Percentiles rank a stretch among this genome's conserved stretches.
These are phyloP conservation scores for Chlorella sorokiniana DNA, from an alignment of 139 green algal species.

Conservation along the genomic window DNA sequence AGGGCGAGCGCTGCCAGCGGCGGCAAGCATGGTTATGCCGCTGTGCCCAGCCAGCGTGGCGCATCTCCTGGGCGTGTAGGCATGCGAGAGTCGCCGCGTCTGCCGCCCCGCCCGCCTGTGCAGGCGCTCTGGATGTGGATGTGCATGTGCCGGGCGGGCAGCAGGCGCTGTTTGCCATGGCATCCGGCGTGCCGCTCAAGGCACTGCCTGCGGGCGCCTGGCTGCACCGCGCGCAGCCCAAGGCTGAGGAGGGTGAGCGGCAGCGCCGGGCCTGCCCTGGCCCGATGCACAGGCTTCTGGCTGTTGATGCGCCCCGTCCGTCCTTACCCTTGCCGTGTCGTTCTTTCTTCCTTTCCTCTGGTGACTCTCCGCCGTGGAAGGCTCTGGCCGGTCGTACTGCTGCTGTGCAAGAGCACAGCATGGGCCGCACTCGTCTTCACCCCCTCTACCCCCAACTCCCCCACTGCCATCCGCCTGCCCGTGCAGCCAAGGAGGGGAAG, in stretches of 20 bases:
- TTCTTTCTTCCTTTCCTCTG: too few species aligned
- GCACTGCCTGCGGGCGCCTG: slow-evolving; percentile 64
- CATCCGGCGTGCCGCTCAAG: slow-evolving; percentile 65
- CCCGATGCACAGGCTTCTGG: background rate
- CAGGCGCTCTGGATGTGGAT: slow-evolving; percentile 2
- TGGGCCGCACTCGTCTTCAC: background rate
- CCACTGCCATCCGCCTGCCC: background rate
- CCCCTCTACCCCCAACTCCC: background rate
- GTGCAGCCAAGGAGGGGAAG: slow-evolving; percentile 9
- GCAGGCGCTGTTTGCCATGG: slow-evolving; percentile 37
- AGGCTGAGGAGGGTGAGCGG: slow-evolving; percentile 39
- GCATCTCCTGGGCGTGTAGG: too few species aligned
- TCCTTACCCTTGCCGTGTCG: too few species aligned
- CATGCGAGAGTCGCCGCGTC: too few species aligned
- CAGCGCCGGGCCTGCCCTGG: background rate
- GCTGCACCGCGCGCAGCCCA: slow-evolving; percentile 54
- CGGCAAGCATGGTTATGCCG: too few species aligned
- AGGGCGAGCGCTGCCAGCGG: too few species aligned
- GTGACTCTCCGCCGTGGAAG: too few species aligned
- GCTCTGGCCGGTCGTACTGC: too few species aligned
- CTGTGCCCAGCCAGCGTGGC: too few species aligned
- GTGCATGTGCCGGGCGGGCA: background rate
- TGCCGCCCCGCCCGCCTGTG: too few species aligned
- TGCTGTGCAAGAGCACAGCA: too few species aligned
- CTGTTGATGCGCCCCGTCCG: too few species aligned